Evolutionary conservation across 2,329 filamentous ascomycete genomes (phyloP).

Genomic region (Aspergillus sp.): DNA sequence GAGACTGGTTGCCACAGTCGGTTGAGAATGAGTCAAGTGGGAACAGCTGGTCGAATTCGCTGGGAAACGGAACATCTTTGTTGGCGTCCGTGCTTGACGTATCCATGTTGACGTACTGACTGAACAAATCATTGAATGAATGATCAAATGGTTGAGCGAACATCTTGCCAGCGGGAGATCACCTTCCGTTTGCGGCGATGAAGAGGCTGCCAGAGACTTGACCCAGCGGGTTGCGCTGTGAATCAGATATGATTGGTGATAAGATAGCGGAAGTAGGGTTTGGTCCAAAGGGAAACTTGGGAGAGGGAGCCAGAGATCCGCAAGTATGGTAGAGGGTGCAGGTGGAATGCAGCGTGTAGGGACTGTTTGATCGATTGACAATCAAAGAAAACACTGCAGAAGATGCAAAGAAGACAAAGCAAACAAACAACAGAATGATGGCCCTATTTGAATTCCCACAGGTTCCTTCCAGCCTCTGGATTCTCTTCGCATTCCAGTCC

Average conservation of each 20-base stretch:
- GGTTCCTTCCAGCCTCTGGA: constrained; percentile 34
- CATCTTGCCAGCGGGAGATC: constrained; percentile 50
- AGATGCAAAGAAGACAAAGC: constrained; percentile 44
- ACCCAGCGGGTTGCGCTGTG: constrained; percentile 16
- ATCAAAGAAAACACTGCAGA: constrained; percentile 41
- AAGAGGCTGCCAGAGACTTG: constrained; percentile 21
- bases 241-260: constrained; percentile 33
- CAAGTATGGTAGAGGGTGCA: constrained; percentile 7
- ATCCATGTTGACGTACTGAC: constrained; percentile 62
- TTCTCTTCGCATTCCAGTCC: constrained; percentile 36
- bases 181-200: constrained; percentile 44
- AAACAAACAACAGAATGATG: constrained; percentile 43
- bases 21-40: constrained; percentile 50
- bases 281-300: constrained; percentile 21
- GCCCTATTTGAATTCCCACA: constrained; percentile 39
- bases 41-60: constrained; percentile 55
- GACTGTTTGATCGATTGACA: constrained; percentile 38
- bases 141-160: constrained; percentile 50
- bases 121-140: constrained; percentile 62
- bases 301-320: constrained; percentile 23
- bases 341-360: constrained; percentile 25
- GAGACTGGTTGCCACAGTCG: constrained; percentile 52
- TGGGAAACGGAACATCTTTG: constrained; percentile 49
- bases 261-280: constrained; percentile 15
- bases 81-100: constrained; percentile 50